phyloP scores from a whole-genome alignment of 257 asterid genomes.

The Lithospermum erythrorhizon region DNA sequence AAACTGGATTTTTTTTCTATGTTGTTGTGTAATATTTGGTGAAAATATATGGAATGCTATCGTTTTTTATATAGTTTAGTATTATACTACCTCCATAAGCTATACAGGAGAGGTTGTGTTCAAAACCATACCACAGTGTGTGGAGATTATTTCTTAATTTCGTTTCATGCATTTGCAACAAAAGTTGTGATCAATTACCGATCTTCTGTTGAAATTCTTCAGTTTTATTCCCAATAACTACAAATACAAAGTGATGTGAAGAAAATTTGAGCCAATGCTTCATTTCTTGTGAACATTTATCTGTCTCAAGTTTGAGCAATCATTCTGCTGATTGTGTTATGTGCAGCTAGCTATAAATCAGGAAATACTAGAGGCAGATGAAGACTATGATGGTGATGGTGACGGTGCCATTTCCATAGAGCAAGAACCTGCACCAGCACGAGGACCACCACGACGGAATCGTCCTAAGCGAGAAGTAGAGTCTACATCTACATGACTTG shows the following conservation, averaged over 20 bases:
- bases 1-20: too few species aligned
- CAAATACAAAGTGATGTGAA: background rate
- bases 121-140: too few species aligned
- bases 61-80: too few species aligned
- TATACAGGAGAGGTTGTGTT: too few species aligned
- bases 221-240: background rate
- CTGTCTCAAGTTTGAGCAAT: background rate
- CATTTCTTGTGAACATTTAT: background rate
- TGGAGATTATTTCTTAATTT: too few species aligned
- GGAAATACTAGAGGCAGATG: conserved; percentile 46
- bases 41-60: too few species aligned
- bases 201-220: background rate
- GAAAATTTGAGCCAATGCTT: background rate
- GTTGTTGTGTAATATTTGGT: too few species aligned
- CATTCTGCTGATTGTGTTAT: conserved; percentile 3
- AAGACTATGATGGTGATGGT: conserved; percentile 23
- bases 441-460: conserved; percentile 40
- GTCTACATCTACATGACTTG: conserved; percentile 27
- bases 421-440: conserved; percentile 20
- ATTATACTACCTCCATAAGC: too few species aligned
- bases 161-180: too few species aligned
- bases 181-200: background rate
- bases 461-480: conserved; percentile 73
- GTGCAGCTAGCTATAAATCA: conserved; percentile 44
- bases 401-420: conserved; percentile 19